A percentile compares a stretch with the other conserved stretches of the same genome.
Evolutionary conservation across 805 yeast species (phyloP).

Genomic region (Myxozyma monticola): DNA sequence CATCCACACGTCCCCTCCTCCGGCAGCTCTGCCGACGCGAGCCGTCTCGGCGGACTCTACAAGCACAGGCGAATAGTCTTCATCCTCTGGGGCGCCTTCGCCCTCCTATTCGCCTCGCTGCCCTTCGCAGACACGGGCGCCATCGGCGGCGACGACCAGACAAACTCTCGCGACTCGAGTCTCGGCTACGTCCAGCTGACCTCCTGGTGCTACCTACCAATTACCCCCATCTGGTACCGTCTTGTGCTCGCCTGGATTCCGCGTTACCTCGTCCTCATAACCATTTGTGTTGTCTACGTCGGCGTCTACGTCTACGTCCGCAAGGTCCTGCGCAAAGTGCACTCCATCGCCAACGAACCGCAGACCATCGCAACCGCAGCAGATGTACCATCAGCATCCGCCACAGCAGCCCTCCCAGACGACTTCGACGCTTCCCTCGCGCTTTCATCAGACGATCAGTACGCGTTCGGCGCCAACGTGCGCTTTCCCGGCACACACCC

Average conservation of each 20-base stretch:
- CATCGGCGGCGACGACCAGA: neutral
- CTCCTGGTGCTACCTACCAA: conserved; percentile 79
- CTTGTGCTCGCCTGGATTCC: conserved; percentile 79
- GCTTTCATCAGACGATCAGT: conserved; percentile 1
- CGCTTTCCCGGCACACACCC: conserved; percentile 1
- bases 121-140: conserved; percentile 53
- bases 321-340: conserved; percentile 50
- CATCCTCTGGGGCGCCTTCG: conserved; percentile 56
- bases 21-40: conserved; percentile 10
- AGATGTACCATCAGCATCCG: neutral
- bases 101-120: conserved; percentile 66
- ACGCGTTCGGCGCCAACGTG: conserved; percentile 1
- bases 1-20: conserved; percentile 22
- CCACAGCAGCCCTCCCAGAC: neutral
- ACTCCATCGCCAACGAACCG: conserved; percentile 1
- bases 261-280: conserved; percentile 63
- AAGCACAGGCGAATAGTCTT: conserved; percentile 59
- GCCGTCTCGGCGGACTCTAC: conserved; percentile 54
- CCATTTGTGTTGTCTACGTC: conserved; percentile 64
- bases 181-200: conserved; percentile 56
- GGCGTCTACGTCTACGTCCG: conserved; percentile 73
- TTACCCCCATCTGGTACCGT: conserved; percentile 69
- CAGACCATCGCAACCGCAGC: neutral
- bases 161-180: conserved; percentile 43
- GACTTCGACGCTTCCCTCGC: neutral